Evolutionary conservation across 2,329 filamentous ascomycete species (phyloP).

Genomic region (Helicocarpus griseus): DNA sequence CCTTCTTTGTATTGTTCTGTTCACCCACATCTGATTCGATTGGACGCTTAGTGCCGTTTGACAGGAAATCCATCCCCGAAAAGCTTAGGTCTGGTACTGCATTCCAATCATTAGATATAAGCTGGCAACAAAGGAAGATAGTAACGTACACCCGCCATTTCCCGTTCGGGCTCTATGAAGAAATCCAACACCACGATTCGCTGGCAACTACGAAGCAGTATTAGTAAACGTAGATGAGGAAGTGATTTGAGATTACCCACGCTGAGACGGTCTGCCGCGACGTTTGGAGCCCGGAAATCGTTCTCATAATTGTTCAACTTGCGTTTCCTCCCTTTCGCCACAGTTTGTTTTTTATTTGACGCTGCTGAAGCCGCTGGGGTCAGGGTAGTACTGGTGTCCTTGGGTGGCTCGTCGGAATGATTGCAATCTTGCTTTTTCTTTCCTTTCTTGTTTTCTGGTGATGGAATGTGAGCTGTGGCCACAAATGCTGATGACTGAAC

Average conservation of each 20-base stretch:
- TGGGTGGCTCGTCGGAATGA: background rate
- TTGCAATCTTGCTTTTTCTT: background rate
- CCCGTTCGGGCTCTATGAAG: background rate
- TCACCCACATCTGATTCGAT: background rate
- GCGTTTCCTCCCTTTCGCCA: constrained; percentile 15
- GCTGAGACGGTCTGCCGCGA: constrained; percentile 43
- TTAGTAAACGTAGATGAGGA: background rate
- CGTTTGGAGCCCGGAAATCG: constrained; percentile 46
- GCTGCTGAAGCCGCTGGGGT: background rate
- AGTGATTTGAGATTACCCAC: constrained; percentile 26
- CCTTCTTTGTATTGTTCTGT: background rate
- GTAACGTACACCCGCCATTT: background rate
- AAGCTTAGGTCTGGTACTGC: constrained; percentile 15
- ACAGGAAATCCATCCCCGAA: constrained; percentile 17
- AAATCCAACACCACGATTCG: background rate
- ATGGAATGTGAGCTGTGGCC: background rate
- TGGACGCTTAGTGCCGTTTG: constrained; percentile 1
- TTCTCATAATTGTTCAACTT: constrained; percentile 38
- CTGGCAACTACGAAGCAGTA: background rate
- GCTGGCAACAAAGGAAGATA: too few relatives aligned
- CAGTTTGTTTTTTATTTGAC: background rate
- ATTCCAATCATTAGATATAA: background rate
- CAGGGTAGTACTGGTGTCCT: background rate
- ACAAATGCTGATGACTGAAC: background rate
- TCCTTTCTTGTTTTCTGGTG: background rate